phyloP scores from a whole-genome alignment of 352 stramenopile species.

The Phytophthora agathidicida region DNA sequence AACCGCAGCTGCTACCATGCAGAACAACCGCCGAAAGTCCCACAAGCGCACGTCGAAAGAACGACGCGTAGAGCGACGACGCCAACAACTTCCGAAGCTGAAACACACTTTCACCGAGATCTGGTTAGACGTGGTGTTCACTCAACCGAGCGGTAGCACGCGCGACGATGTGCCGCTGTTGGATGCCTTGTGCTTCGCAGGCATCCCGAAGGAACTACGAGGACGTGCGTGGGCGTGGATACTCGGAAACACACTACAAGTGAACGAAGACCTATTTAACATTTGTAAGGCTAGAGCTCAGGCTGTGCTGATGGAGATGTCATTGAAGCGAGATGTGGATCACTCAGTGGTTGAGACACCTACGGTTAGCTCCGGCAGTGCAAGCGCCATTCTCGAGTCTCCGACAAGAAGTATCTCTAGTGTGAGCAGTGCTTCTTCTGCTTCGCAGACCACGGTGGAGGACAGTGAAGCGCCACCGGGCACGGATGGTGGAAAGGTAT shows the following conservation, averaged over 20 bases:
- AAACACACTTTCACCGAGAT: conserved; percentile 77
- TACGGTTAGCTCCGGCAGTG: conserved; percentile 22
- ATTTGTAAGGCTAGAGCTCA: conserved; percentile 81
- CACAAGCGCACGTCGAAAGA: conserved; percentile 63
- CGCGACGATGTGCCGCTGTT: conserved; percentile 39
- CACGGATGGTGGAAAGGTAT: neutral
- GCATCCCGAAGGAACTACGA: conserved; percentile 84
- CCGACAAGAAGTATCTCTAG: conserved; percentile 32
- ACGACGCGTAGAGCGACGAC: conserved; percentile 64
- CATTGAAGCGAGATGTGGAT: conserved; percentile 66
- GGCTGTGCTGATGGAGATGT: conserved; percentile 80
- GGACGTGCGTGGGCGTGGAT: conserved; percentile 82
- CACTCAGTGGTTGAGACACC: conserved; percentile 28
- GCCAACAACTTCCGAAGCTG: conserved; percentile 63
- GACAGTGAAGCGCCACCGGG: conserved; percentile 16
- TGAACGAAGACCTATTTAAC: conserved; percentile 86
- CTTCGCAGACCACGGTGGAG: conserved; percentile 21
- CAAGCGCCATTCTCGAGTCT: conserved; percentile 32
- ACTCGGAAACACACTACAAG: conserved; percentile 82
- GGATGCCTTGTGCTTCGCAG: conserved; percentile 78
- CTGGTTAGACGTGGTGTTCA: conserved; percentile 79
- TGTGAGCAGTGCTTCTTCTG: conserved; percentile 40
- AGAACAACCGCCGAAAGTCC: conserved; percentile 22
- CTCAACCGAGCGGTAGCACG: conserved; percentile 36
- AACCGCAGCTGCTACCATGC: conserved; percentile 17